Evolutionary conservation across 2,329 filamentous ascomycete species (phyloP).

Genomic region (Neopestalotiopsis sp.): DNA sequence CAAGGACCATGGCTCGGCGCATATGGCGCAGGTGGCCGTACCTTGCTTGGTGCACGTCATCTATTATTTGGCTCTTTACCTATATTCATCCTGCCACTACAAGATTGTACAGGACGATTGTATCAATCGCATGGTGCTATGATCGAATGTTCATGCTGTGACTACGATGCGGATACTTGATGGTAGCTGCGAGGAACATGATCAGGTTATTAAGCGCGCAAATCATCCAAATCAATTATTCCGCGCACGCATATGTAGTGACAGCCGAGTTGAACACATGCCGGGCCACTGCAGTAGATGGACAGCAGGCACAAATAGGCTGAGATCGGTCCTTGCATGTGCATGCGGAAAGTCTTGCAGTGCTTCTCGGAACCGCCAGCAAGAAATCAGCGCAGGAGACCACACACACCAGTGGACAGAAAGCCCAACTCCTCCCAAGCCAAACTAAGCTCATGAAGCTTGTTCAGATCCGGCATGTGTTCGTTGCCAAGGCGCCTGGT

Average conservation of each 20-base stretch:
- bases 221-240: neutral
- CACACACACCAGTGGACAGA: neutral
- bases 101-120: too few relatives aligned
- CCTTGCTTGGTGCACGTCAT: too few relatives aligned
- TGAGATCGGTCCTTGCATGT: conserved; percentile 1
- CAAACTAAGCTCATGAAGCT: neutral
- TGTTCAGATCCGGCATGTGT: conserved; percentile 13
- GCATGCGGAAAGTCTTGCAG: neutral
- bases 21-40: too few relatives aligned
- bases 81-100: too few relatives aligned
- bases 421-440: neutral
- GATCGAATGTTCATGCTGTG: too few relatives aligned
- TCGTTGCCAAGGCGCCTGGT: conserved; percentile 10
- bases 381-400: neutral
- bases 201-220: too few relatives aligned
- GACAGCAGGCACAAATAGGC: neutral
- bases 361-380: neutral
- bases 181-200: too few relatives aligned
- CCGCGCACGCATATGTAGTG: neutral
- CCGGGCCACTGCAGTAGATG: neutral
- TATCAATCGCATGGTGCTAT: too few relatives aligned
- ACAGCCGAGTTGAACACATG: neutral
- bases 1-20: too few relatives aligned
- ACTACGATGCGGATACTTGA: too few relatives aligned
- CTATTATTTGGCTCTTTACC: too few relatives aligned